These are phyloP conservation scores for Penicillium verhagenii DNA, from an alignment of 495 filamentous ascomycete species.

Conservation along the genomic window DNA sequence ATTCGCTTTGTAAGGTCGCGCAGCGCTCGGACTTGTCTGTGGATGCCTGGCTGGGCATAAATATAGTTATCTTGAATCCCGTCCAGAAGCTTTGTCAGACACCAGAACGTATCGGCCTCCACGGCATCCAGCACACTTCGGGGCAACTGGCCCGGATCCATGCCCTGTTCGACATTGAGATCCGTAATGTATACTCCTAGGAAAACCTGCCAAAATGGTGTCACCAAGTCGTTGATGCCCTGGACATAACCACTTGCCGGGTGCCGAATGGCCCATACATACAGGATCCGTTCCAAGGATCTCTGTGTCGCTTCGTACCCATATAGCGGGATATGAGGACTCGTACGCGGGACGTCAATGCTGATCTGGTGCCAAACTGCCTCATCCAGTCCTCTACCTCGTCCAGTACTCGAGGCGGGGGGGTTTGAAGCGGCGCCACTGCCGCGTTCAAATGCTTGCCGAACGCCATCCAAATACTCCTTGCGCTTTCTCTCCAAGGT, in stretches of 20 bases:
- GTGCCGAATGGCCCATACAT: conserved; percentile 96
- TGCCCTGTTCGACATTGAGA: conserved; percentile 84
- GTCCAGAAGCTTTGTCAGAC: conserved; percentile 91
- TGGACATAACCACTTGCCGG: conserved; percentile 97
- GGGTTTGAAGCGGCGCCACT: conserved; percentile 33
- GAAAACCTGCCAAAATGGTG: conserved; percentile 97
- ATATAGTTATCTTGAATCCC: conserved; percentile 99
- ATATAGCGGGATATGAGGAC: conserved; percentile 92
- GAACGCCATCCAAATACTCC: conserved; percentile 93
- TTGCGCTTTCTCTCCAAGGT: conserved; percentile 94
- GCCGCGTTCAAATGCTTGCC: conserved; percentile 87
- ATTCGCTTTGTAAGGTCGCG: conserved; percentile 88
- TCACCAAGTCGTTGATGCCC: conserved; percentile 97
- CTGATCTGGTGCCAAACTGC: conserved; percentile 98
- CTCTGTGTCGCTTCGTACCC: conserved; percentile 94
- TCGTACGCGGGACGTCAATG: conserved; percentile 96
- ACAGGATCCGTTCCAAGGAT: conserved; percentile 89
- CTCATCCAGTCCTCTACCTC: conserved; percentile 81
- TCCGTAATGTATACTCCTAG: conserved; percentile 91
- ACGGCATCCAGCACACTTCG: conserved; percentile 91
- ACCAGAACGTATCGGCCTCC: conserved; percentile 98
- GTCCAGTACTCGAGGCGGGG: conserved; percentile 40
- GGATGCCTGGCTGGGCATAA: conserved; percentile 93
- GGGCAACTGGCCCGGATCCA: conserved; percentile 94
- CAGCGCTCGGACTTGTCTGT: conserved; percentile 84